phyloP scores from a whole-genome alignment of 208 protist genomes.

The Leishmania arabica region DNA sequence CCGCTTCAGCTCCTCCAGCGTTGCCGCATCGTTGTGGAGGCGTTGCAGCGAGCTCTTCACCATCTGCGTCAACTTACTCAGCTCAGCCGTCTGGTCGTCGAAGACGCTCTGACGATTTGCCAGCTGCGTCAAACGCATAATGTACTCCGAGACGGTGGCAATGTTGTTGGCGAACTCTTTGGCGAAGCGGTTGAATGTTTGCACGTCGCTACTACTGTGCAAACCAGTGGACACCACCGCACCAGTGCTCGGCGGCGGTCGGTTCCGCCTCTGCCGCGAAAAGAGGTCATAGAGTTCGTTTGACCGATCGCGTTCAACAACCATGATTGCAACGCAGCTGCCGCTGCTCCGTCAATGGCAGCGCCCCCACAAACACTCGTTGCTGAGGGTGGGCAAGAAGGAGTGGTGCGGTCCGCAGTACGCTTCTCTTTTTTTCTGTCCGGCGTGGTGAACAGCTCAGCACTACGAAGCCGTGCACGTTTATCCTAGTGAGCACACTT shows the following conservation, averaged over 20 bases:
- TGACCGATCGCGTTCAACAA: slow-evolving; percentile 45
- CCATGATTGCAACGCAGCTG: slow-evolving; percentile 16
- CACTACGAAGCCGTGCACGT: neutral
- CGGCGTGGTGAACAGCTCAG: too few relatives aligned
- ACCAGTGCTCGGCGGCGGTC: neutral
- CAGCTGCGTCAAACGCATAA: slow-evolving; percentile 83
- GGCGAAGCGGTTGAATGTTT: slow-evolving; percentile 83
- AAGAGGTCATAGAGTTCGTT: slow-evolving; percentile 57
- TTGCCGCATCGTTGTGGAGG: slow-evolving; percentile 78
- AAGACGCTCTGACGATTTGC: slow-evolving; percentile 84
- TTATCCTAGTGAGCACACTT: neutral
- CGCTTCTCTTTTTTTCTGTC: neutral
- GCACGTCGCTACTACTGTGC: slow-evolving; percentile 72
- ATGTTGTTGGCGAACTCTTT: slow-evolving; percentile 82
- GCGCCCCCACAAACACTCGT: neutral
- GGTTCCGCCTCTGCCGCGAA: slow-evolving; percentile 22
- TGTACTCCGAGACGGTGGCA: slow-evolving; percentile 76
- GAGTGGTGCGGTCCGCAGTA: neutral
- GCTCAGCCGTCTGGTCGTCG: slow-evolving; percentile 86
- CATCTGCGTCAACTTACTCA: slow-evolving; percentile 76
- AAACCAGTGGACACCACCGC: slow-evolving; percentile 24
- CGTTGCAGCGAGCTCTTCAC: slow-evolving; percentile 80
- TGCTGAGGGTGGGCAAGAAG: neutral
- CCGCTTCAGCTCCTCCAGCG: slow-evolving; percentile 78
- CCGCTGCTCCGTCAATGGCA: neutral